phyloP scores from a whole-genome alignment of 495 filamentous ascomycete species.

The Penicillium crystallinum region DNA sequence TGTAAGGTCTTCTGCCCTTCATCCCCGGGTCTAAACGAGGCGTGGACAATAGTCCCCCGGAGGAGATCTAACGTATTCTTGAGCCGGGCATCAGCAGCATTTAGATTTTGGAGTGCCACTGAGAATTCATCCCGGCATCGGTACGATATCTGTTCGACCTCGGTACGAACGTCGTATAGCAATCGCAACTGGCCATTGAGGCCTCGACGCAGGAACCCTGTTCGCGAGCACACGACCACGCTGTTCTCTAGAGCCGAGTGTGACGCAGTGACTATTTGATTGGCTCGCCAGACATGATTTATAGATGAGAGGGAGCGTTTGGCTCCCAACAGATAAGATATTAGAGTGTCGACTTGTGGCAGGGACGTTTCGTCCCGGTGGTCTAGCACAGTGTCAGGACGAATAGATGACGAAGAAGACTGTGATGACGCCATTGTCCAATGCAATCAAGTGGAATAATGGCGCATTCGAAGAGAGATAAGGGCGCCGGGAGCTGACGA shows the following conservation, averaged over 20 bases:
- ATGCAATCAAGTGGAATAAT: not conserved
- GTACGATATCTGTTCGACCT: conserved; percentile 49
- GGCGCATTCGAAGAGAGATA: not conserved
- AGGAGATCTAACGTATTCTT: conserved; percentile 66
- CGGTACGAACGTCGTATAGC: conserved; percentile 62
- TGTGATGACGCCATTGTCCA: conserved; percentile 30
- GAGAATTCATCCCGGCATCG: conserved; percentile 54
- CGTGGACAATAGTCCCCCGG: conserved; percentile 66
- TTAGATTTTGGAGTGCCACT: conserved; percentile 61
- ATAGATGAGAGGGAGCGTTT: conserved; percentile 90
- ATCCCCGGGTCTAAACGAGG: conserved; percentile 61
- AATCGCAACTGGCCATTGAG: conserved; percentile 69
- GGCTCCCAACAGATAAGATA: conserved; percentile 76
- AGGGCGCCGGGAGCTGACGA: not conserved
- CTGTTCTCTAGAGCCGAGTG: conserved; percentile 74
- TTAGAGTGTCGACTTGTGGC: conserved; percentile 61
- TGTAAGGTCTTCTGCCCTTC: conserved; percentile 67
- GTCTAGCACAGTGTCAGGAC: conserved; percentile 7
- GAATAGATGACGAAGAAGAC: conserved; percentile 25
- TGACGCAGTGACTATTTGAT: conserved; percentile 75
- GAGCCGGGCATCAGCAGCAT: conserved; percentile 67
- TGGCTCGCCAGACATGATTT: conserved; percentile 76
- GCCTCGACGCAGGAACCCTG: conserved; percentile 65
- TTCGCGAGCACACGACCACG: conserved; percentile 70
- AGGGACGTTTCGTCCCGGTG: conserved; percentile 16